Conservation (phyloP, 2,329 filamentous ascomycete genomes). For the Pseudogymnoascus sp. region DNA sequence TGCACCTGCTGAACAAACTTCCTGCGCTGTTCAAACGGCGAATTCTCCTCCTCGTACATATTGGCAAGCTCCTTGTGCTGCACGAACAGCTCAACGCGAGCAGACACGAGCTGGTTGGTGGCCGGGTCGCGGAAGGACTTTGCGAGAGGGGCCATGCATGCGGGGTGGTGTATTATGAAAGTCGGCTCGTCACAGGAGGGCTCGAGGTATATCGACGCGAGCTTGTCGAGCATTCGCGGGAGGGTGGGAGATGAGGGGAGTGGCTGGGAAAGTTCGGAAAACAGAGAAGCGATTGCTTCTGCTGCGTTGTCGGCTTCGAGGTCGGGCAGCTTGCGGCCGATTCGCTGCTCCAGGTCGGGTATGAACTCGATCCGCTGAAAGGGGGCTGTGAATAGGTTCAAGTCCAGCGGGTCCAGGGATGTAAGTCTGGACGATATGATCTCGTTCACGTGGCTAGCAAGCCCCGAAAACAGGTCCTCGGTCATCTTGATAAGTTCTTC, state of each 20-base stretch:
- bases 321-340: constrained; percentile 38
- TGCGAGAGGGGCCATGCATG: constrained; percentile 81
- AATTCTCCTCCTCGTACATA: constrained; percentile 98
- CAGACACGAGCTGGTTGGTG: constrained; percentile 65
- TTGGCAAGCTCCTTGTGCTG: constrained; percentile 78
- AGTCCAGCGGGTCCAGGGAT: constrained; percentile 39
- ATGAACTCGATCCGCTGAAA: constrained; percentile 74
- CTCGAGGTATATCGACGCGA: constrained; percentile 71
- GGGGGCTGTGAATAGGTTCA: constrained; percentile 40
- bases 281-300: constrained; percentile 47
- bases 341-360: constrained; percentile 61
- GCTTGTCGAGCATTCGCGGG: constrained; percentile 69
- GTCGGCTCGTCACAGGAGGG: constrained; percentile 62
- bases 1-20: constrained; percentile 63
- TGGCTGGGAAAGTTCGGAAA: constrained; percentile 38
- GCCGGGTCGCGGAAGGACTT: constrained; percentile 74
- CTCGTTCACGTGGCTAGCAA: constrained; percentile 44
- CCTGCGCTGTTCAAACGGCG: constrained; percentile 71
- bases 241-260: constrained; percentile 46
- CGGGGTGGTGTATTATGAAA: constrained; percentile 84
- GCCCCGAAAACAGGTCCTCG: constrained; percentile 56
- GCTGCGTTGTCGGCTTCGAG: constrained; percentile 43
- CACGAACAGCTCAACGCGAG: constrained; percentile 79
- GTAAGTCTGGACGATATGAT: constrained; percentile 38
- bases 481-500: constrained; percentile 67